A percentile compares a stretch with the other conserved stretches of the same genome.
These are phyloP conservation scores for Penicillium sp. DNA, from an alignment of 2,329 filamentous ascomycete species.

Conservation along the genomic window DNA sequence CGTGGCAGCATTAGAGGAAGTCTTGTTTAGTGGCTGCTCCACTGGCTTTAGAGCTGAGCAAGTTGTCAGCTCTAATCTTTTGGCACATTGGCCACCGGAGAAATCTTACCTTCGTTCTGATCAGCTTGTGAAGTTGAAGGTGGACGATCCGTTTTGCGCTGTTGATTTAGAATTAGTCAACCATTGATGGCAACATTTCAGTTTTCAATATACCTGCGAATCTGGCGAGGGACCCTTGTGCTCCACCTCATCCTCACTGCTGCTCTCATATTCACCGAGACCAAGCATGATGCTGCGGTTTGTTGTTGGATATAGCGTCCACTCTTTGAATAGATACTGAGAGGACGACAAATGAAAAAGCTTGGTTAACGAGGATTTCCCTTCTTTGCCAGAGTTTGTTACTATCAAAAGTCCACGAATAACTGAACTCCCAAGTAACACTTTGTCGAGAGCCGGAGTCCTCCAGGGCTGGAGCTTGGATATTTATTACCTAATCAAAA, in stretches of 20 bases:
- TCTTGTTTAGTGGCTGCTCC: neutral
- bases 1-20: neutral
- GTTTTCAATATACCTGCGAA: constrained; percentile 24
- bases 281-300: constrained; percentile 36
- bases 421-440: neutral
- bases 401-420: neutral
- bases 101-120: constrained; percentile 10
- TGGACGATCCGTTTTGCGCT: constrained; percentile 2
- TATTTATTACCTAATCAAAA: constrained; percentile 36
- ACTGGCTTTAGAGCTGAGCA: constrained; percentile 4
- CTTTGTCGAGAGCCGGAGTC: neutral
- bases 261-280: constrained; percentile 46
- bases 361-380: neutral
- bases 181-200: neutral
- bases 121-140: constrained; percentile 1
- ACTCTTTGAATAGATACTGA: neutral
- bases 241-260: constrained; percentile 45
- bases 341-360: neutral
- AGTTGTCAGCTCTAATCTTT: neutral
- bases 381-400: neutral
- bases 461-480: constrained; percentile 11
- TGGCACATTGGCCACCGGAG: neutral
- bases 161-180: neutral
- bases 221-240: constrained; percentile 12
- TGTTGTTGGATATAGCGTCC: neutral